Conservation (phyloP, 2,329 filamentous ascomycete species). For the Pseudocercospora ulei region DNA sequence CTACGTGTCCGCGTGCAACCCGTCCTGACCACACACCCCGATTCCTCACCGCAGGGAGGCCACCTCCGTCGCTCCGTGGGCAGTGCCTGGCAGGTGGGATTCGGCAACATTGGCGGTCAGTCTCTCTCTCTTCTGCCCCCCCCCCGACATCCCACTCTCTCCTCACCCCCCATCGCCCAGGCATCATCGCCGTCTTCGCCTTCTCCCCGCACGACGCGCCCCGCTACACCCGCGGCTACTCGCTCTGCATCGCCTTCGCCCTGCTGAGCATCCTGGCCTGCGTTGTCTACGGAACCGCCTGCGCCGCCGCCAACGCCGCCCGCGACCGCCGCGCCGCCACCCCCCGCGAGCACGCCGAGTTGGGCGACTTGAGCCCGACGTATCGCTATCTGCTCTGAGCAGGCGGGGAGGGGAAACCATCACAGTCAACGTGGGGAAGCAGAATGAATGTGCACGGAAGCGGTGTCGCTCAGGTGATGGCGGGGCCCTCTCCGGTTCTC, state of each 20-base stretch:
- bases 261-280: constrained; percentile 56
- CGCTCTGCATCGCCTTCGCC: constrained; percentile 65
- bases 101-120: constrained; percentile 2
- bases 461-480: no score
- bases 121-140: no score
- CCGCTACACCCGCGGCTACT: constrained; percentile 61
- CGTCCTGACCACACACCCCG: no score
- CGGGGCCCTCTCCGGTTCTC: no score
- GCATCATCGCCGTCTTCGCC: constrained; percentile 46
- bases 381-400: constrained; percentile 50
- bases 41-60: no score
- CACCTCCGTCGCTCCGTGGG: constrained; percentile 45
- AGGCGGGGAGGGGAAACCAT: background rate
- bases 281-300: constrained; percentile 50
- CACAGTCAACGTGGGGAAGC: no score
- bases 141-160: no score
- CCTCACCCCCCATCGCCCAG: constrained; percentile 16
- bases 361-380: constrained; percentile 52
- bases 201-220: constrained; percentile 54
- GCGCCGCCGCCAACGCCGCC: constrained; percentile 52
- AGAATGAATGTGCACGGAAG: no score
- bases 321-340: constrained; percentile 44
- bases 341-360: constrained; percentile 50
- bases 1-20: no score
- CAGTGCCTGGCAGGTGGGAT: constrained; percentile 44